phyloP scores from a whole-genome alignment of 805 yeast genomes.

The Yamadazyma akitaensis region DNA sequence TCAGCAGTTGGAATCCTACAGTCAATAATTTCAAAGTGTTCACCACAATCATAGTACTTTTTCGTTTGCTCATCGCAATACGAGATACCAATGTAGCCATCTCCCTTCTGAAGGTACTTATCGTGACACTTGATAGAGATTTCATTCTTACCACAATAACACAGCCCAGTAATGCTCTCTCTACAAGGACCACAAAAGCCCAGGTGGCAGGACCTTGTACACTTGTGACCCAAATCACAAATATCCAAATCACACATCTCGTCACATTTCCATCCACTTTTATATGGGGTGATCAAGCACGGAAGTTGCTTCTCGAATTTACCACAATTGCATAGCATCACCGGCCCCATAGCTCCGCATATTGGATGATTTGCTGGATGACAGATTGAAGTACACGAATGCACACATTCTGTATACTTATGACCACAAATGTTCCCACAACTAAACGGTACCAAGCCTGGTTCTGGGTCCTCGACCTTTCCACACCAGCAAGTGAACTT shows the following conservation, averaged over 20 bases:
- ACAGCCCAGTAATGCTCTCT: conserved; percentile 43
- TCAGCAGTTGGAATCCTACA: conserved; percentile 50
- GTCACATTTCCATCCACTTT: conserved; percentile 65
- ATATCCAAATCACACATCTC: conserved; percentile 56
- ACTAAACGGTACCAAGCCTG: conserved; percentile 63
- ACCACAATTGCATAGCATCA: conserved; percentile 73
- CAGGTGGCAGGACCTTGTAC: conserved; percentile 63
- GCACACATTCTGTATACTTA: conserved; percentile 58
- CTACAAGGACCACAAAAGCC: conserved; percentile 81
- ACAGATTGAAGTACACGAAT: conserved; percentile 70
- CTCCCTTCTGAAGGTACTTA: conserved; percentile 30
- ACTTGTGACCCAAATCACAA: conserved; percentile 66
- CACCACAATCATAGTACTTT: conserved; percentile 58
- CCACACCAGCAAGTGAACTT: conserved; percentile 88
- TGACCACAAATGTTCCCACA: conserved; percentile 82
- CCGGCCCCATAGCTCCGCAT: conserved; percentile 78
- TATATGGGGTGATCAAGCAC: conserved; percentile 69
- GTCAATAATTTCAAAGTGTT: conserved; percentile 46
- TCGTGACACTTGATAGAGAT: conserved; percentile 44
- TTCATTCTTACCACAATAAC: conserved; percentile 72
- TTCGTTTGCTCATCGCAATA: conserved; percentile 41
- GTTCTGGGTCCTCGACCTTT: conserved; percentile 59
- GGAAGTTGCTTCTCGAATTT: conserved; percentile 59
- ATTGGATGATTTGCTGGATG: conserved; percentile 88
- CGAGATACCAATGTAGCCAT: conserved; percentile 31